Evolutionary conservation across 352 stramenopile genomes (phyloP), one percentile per base, ranked within the genome.

Genomic region (Phytophthora pistaciae): DNA sequence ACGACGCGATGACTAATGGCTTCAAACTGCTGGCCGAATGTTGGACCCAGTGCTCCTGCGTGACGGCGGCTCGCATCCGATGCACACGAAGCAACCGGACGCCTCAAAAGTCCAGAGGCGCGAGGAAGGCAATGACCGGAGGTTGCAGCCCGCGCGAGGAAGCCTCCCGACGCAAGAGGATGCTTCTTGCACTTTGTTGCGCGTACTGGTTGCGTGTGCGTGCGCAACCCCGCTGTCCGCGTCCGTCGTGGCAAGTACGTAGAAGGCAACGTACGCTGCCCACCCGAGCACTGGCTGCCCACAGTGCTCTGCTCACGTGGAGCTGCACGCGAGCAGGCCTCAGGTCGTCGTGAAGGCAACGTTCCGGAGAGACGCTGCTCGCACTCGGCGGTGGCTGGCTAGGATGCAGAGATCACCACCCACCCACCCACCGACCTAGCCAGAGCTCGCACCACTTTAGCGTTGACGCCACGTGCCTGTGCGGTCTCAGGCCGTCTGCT

Each of bases 401-500:
- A 23, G 13, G 16, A 56, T 21, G 44, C 18, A 10, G 44, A 52
- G 44, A 23, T 48, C 9, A 9, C 16, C 44, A 52, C 16, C 6
- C 14, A 50, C 11, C 21, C 23, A 36, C 23, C 52, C 13, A 31
- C 4, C 25, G 23, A 57, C 52, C 20, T 16, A 40, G 13, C 10
- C 27, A 33, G 25, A 25, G 50, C 50, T 57, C 13, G 14, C 50
- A 9, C 23, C 7, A 18, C 42, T 57, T 57, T 57, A 38, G 52
- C 52, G 27, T 57, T 38, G 52, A 27, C 52, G 52, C 52, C 52
- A 57, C 52, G 25, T 57, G 23, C 25, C 27, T 57, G 13, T 27
- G 52, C 25, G 52, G 52, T 57, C 23, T 33, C 23, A 56, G 49
- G 50, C 23, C 50, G 31, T 31, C 52, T 57, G 52, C 52, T n/a